A percentile compares a stretch with the other conserved stretches of the same genome.
Evolutionary conservation across 331 rosid genomes (phyloP).

Genomic region (Prunus yedoensis): DNA sequence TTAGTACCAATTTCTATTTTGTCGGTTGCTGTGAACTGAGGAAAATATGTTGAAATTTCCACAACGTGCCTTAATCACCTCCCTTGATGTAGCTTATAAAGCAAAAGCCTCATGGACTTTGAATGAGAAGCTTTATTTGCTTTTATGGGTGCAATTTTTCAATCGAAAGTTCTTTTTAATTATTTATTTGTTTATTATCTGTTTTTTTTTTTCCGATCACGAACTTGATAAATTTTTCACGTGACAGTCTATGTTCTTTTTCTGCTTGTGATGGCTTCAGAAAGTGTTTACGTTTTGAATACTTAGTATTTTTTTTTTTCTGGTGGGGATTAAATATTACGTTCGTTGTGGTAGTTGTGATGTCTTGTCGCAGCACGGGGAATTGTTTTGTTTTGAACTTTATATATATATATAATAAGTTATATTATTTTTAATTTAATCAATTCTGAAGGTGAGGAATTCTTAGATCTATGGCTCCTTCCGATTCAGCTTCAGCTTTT

Average conservation of each 20-base stretch:
- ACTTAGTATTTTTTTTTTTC: background rate
- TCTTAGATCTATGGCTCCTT: conserved; percentile 16
- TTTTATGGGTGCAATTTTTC: conserved; percentile 10
- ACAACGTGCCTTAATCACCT: conserved; percentile 20
- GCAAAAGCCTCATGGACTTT: conserved; percentile 12
- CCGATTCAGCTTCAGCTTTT: too few species aligned
- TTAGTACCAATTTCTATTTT: conserved; percentile 19
- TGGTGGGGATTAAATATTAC: background rate
- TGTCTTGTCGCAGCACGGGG: conserved; percentile 29
- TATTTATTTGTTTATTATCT: too few species aligned
- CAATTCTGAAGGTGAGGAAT: conserved; percentile 2
- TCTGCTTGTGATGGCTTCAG: background rate
- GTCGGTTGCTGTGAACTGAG: conserved; percentile 32
- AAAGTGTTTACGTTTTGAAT: background rate
- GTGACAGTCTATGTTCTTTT: fast-evolving
- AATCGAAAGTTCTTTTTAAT: background rate
- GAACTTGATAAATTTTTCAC: too few species aligned
- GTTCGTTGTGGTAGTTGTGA: conserved; percentile 32
- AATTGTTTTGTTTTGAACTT: background rate
- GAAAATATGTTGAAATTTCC: conserved; percentile 22
- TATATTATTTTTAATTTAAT: background rate
- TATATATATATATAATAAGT: too few species aligned
- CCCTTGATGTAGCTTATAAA: conserved; percentile 20
- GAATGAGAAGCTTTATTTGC: conserved; percentile 8
- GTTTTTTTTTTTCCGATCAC: too few species aligned